Percentiles rank a stretch among this genome's conserved stretches.
Conservation (phyloP, 2,329 filamentous ascomycete species). For the Aspergillus piperis region DNA sequence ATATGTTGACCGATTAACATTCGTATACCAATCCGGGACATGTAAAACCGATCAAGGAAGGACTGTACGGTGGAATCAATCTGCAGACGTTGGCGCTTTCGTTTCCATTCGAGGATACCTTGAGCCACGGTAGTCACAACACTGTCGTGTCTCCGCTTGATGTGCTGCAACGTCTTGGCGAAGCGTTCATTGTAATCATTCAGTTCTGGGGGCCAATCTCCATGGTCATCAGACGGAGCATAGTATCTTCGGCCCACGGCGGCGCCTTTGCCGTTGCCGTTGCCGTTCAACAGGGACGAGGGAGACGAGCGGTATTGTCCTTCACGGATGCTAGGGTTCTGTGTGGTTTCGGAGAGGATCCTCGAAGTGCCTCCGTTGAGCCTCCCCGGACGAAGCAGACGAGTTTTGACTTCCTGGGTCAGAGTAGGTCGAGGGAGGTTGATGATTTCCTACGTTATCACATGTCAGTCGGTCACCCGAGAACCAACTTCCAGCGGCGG, state of each 20-base stretch:
- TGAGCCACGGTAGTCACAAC: slow-evolving; percentile 98
- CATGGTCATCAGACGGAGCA: slow-evolving; percentile 82
- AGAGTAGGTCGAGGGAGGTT: slow-evolving; percentile 76
- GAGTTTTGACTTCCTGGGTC: slow-evolving; percentile 71
- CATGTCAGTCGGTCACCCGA: slow-evolving; percentile 24
- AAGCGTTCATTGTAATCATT: slow-evolving; percentile 93
- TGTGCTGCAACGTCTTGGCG: slow-evolving; percentile 82
- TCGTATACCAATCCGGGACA: slow-evolving; percentile 97
- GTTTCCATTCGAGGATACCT: slow-evolving; percentile 97
- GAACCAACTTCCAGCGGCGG: slow-evolving; percentile 1
- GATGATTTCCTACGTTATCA: slow-evolving; percentile 72
- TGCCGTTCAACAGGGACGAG: slow-evolving; percentile 42
- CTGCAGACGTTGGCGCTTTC: slow-evolving; percentile 92
- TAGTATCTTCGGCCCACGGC: slow-evolving; percentile 72
- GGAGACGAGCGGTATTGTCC: slow-evolving; percentile 70
- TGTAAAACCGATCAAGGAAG: slow-evolving; percentile 98
- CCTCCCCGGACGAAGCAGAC: slow-evolving; percentile 62
- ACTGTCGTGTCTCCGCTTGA: slow-evolving; percentile 93
- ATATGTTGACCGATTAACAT: slow-evolving; percentile 99
- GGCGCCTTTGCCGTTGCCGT: slow-evolving; percentile 55
- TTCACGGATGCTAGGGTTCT: slow-evolving; percentile 84
- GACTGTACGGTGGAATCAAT: slow-evolving; percentile 97
- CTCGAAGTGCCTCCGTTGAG: slow-evolving; percentile 60
- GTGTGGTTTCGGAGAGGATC: slow-evolving; percentile 77
- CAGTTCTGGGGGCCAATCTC: slow-evolving; percentile 90